Conservation (phyloP, 1,139 yeast species). For the Keqinozyma sinolaborantium region DNA sequence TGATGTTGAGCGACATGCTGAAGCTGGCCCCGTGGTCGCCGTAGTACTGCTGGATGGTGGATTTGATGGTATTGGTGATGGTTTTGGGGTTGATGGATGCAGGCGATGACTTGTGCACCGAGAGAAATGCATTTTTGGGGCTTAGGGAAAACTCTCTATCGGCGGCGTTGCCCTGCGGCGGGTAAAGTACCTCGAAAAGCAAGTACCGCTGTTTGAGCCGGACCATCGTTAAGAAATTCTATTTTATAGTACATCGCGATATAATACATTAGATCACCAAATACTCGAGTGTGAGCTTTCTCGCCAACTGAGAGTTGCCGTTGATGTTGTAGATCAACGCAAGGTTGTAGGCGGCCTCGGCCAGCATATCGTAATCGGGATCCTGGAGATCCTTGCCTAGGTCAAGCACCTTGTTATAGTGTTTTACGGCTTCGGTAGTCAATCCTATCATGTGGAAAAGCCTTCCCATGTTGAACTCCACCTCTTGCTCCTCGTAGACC, state of each 20-base stretch:
- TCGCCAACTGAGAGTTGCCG: conserved; percentile 68
- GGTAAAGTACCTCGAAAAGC: conserved; percentile 73
- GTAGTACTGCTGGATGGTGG: conserved; percentile 53
- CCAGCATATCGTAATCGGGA: conserved; percentile 50
- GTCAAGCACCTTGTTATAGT: conserved; percentile 63
- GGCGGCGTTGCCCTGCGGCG: conserved; percentile 32
- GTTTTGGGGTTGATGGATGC: conserved; percentile 38
- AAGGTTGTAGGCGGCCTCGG: conserved; percentile 85
- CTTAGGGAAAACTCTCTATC: conserved; percentile 20
- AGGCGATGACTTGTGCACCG: conserved; percentile 50
- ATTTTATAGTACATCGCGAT: background rate
- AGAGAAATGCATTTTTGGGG: conserved; percentile 34
- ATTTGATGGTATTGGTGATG: conserved; percentile 51
- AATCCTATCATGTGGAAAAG: conserved; percentile 82
- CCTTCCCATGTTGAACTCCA: conserved; percentile 79
- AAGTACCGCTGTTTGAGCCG: conserved; percentile 82
- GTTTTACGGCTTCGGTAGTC: conserved; percentile 64
- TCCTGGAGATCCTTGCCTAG: conserved; percentile 24
- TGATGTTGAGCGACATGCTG: conserved; percentile 57
- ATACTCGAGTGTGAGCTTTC: conserved; percentile 59
- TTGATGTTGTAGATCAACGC: conserved; percentile 68
- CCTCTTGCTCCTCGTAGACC: conserved; percentile 65
- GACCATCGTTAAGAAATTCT: conserved; percentile 52
- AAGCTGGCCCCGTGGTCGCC: conserved; percentile 83
- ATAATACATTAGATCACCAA: conserved; percentile 26